Base-by-base conservation (phyloP, 352 stramenopile species). In the Phytopythium chamaehyphon region DNA sequence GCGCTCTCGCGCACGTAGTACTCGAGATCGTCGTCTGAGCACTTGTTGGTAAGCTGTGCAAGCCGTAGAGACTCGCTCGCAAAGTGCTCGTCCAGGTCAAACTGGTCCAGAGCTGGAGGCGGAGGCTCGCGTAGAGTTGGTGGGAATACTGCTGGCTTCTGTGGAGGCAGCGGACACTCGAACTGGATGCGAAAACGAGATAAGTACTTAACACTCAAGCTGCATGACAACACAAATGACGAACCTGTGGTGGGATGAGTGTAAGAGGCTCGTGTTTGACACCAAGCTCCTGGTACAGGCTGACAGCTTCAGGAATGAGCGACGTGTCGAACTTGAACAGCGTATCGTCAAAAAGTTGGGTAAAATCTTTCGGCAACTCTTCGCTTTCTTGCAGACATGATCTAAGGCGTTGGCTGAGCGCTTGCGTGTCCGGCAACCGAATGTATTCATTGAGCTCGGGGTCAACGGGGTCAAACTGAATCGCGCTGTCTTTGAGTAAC, bases 31-130 rank as follows among this genome's bases (percentile, higher is more conserved):
- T 96, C 83, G 54, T 98, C 89, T 24, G 83, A 93, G 68, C 85
- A 98, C 73, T 98, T 97, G 72, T 98, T 98, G 10, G 90, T 97
- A 42, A 98, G 87, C 65, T 98, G 90, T 1, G 91, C 91, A 31
- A 98, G 76, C 15, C 93, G 86, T 36, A 97, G 66, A 15, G 78
- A 82, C 55, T 97, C 86, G 57, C 86, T 95, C 12, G 93, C 92
- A 61, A 98, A 98, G 62, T 98, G 92, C 64, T 98, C 96, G 62
- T 98, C 96, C 16, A 98, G 76, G 77, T 98, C 93, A 59, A 98
- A 98, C 55, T 98, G 90, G 52, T 98, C 96, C 24, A 98, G 66
- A 33, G 90, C 88, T 6, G 96, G 95, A 9, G 90, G 76, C 22
- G 87, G 89, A 10, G 76, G 85, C 50, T 98, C 90, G 16, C 88